Evolutionary conservation across 805 yeast species (phyloP), one percentile per base, ranked within the genome.

Genomic region (Spathaspora arborariae): DNA sequence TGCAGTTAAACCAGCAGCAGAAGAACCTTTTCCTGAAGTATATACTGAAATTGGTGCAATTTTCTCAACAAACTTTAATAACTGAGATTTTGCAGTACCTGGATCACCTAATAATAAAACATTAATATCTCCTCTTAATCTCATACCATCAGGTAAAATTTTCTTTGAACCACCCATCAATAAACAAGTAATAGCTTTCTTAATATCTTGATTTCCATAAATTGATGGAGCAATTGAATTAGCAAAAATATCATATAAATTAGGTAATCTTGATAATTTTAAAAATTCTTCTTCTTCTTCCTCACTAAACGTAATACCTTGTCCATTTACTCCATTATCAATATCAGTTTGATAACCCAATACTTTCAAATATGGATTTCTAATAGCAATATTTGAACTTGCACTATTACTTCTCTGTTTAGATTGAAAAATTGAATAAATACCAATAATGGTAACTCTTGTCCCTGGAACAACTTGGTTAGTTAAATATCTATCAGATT

Each of bases 1-100:
- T 0, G 99, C 99, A 1, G 99, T 94, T 67, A 94, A 78, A 82
- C 99, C 99, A 2, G 98, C 99, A 2, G 99, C 99, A 9, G 98
- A 92, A 0, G 99, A 92, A 59, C 99, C 99, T 62, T 94, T 94
- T 72, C 99, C 99, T 0, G 98, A 90, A 0, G 99, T 92, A 66
- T 92, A 94, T 34, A 94, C 91, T 2, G 98, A 82, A 48, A 92
- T 89, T 10, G 98, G 98, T 3, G 96, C 81, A 18, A 88, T 90
- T 60, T 92, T 91, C 63, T 94, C 98, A 16, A 90, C 98, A 56
- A 92, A 94, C 65, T 94, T 94, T 59, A 94, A 76, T 51, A 94
- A 70, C 72, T 94, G 99, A 9, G 99, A 94, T 65, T 94, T 94
- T 43, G 99, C 98, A 18, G 99, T 94, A 72, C 99, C 99, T 20